These are phyloP conservation scores for Starmerella tilneyi DNA, from an alignment of 805 yeast genomes.

Conservation along the genomic window DNA sequence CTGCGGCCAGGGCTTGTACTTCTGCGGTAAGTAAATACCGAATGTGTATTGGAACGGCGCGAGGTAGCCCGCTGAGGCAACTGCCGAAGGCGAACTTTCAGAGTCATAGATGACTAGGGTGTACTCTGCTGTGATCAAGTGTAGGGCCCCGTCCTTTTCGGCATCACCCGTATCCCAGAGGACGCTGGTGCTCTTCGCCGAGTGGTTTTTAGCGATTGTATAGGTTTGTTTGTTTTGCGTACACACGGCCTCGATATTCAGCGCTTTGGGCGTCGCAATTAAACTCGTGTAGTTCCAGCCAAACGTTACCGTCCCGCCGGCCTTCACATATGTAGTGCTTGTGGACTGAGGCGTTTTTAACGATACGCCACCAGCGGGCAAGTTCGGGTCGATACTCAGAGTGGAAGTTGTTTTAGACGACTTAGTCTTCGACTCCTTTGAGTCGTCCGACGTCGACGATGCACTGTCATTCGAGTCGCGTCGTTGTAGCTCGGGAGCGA, in stretches of 20 bases:
- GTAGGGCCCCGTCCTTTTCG: slow-evolving; percentile 22
- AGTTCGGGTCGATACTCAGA: slow-evolving; percentile 27
- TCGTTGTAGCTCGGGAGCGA: background rate
- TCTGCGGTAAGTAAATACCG: slow-evolving; percentile 34
- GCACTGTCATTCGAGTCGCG: slow-evolving; percentile 9
- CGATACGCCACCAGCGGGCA: slow-evolving; percentile 33
- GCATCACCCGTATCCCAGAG: slow-evolving; percentile 35
- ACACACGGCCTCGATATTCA: slow-evolving; percentile 35
- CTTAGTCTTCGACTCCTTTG: too few species aligned
- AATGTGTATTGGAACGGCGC: slow-evolving; percentile 29
- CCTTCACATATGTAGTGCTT: slow-evolving; percentile 31
- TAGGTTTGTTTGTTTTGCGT: slow-evolving; percentile 31
- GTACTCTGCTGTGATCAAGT: slow-evolving; percentile 31
- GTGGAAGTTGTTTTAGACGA: slow-evolving; percentile 10
- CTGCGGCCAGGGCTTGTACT: slow-evolving; percentile 30
- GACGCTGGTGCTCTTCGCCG: slow-evolving; percentile 26
- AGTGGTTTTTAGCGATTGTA: slow-evolving; percentile 32
- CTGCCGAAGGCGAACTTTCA: slow-evolving; percentile 24
- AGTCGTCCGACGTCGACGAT: too few species aligned
- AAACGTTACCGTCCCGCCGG: slow-evolving; percentile 35
- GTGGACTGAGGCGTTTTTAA: slow-evolving; percentile 32
- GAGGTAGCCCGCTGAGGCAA: slow-evolving; percentile 32
- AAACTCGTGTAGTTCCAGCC: slow-evolving; percentile 35
- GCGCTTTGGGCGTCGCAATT: slow-evolving; percentile 30
- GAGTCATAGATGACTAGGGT: slow-evolving; percentile 34